Evolutionary conservation across 257 asterid genomes (phyloP).

Genomic region (Solanum rostratum): DNA sequence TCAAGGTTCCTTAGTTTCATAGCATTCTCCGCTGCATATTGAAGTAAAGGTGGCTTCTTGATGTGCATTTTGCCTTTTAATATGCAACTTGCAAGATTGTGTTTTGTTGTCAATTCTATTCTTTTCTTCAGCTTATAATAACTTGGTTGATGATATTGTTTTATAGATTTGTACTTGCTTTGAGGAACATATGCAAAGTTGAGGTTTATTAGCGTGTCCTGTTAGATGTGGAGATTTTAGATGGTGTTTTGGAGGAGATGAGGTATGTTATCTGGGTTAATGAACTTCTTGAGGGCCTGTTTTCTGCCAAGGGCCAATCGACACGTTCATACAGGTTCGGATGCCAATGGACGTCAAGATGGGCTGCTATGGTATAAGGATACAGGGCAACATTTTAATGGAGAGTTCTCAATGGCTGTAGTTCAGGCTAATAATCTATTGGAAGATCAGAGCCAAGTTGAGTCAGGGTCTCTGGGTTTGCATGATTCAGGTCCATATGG

Average conservation of each 20-base stretch:
- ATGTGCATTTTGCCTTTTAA: not conserved
- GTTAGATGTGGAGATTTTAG: slow-evolving; percentile 31
- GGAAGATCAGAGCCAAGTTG: slow-evolving; percentile 67
- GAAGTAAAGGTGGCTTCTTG: not conserved
- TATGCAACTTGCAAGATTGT: not conserved
- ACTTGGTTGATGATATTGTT: not conserved
- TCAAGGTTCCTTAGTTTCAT: slow-evolving; percentile 9
- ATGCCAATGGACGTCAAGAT: slow-evolving; percentile 46
- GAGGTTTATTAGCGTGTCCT: slow-evolving; percentile 1
- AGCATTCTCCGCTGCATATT: not conserved
- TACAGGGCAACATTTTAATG: slow-evolving; percentile 48
- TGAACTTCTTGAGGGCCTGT: slow-evolving; percentile 56
- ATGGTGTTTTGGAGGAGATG: slow-evolving; percentile 61
- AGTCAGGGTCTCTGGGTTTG: slow-evolving; percentile 46
- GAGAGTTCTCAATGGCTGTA: slow-evolving; percentile 72
- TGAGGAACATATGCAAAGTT: not conserved
- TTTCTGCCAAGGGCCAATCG: slow-evolving; percentile 42
- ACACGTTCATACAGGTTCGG: slow-evolving; percentile 32
- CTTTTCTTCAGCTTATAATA: not conserved
- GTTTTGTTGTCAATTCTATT: not conserved
- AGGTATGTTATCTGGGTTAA: slow-evolving; percentile 56
- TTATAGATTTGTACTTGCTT: not conserved
- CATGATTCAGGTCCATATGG: slow-evolving; percentile 54
- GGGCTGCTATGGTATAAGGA: slow-evolving; percentile 68
- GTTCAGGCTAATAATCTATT: slow-evolving; percentile 63